Evolutionary conservation across 495 filamentous ascomycete species (phyloP).

Genomic region (Cercophora scortea): DNA sequence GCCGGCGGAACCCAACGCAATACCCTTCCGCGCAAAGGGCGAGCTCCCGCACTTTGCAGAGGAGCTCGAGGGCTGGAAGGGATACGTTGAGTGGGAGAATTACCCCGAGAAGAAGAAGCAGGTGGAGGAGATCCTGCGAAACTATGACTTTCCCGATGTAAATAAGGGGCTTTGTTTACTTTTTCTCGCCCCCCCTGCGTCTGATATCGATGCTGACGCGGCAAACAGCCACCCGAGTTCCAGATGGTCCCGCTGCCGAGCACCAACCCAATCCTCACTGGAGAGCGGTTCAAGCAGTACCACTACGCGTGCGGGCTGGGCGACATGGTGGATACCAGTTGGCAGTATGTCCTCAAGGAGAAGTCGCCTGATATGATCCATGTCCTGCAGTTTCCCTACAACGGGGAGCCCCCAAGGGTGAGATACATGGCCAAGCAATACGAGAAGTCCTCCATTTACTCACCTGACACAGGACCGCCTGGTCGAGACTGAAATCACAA

Average conservation of each 20-base stretch:
- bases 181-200: too few species aligned
- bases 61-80: conserved; percentile 18
- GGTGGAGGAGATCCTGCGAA: conserved; percentile 48
- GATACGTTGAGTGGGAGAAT: conserved; percentile 62
- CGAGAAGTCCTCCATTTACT: not conserved
- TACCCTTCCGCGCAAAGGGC: conserved; percentile 12
- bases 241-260: conserved; percentile 50
- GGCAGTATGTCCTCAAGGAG: conserved; percentile 50
- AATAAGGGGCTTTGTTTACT: not conserved
- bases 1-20: conserved; percentile 12
- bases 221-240: conserved; percentile 45
- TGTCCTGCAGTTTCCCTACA: conserved; percentile 63
- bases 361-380: conserved; percentile 61
- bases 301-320: conserved; percentile 51
- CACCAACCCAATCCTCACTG: conserved; percentile 54
- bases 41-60: conserved; percentile 12
- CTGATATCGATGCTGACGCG: too few species aligned
- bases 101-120: conserved; percentile 57
- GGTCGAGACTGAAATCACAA: conserved; percentile 41
- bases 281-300: conserved; percentile 58
- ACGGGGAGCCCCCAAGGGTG: conserved; percentile 51
- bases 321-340: conserved; percentile 45
- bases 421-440: not conserved
- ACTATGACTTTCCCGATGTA: conserved; percentile 44
- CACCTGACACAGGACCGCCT: conserved; percentile 7